Percentiles rank a stretch among this genome's conserved stretches.
phyloP scores from a whole-genome alignment of 2,329 filamentous ascomycete species.

The Pseudogymnoascus verrucosus region DNA sequence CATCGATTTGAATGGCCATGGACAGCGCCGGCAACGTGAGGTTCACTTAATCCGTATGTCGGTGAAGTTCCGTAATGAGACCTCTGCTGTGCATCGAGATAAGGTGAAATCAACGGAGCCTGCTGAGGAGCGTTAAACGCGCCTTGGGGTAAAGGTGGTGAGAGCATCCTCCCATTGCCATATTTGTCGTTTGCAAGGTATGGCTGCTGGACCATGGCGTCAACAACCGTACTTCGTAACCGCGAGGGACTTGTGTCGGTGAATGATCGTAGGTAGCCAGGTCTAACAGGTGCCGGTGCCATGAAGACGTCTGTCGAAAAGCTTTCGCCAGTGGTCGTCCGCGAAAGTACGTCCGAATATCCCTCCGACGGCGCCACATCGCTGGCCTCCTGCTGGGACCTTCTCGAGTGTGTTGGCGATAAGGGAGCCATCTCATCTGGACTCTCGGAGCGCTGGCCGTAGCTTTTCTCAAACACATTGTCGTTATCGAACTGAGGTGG shows the following conservation, averaged over 20 bases:
- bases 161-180: conserved; percentile 28
- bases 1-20: conserved; percentile 87
- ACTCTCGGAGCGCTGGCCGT: conserved; percentile 48
- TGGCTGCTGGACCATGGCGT: conserved; percentile 69
- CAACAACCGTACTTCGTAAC: conserved; percentile 74
- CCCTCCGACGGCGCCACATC: neutral
- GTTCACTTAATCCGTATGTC: conserved; percentile 28
- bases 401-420: conserved; percentile 20
- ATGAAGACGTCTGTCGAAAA: conserved; percentile 44
- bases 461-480: conserved; percentile 81
- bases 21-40: conserved; percentile 42
- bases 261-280: conserved; percentile 74
- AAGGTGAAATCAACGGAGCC: conserved; percentile 37
- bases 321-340: conserved; percentile 49
- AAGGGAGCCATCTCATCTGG: conserved; percentile 34
- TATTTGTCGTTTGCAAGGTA: conserved; percentile 33
- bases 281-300: conserved; percentile 49
- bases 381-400: conserved; percentile 5
- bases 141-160: conserved; percentile 36
- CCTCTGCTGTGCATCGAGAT: conserved; percentile 27
- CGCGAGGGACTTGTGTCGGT: conserved; percentile 72
- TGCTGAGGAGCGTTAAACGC: conserved; percentile 25
- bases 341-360: conserved; percentile 27
- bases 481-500: conserved; percentile 57
- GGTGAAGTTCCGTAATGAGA: conserved; percentile 29